Percentiles rank a stretch among this genome's conserved stretches.
phyloP scores from a whole-genome alignment of 2,329 filamentous ascomycete species.

The Colletotrichum spinosum region DNA sequence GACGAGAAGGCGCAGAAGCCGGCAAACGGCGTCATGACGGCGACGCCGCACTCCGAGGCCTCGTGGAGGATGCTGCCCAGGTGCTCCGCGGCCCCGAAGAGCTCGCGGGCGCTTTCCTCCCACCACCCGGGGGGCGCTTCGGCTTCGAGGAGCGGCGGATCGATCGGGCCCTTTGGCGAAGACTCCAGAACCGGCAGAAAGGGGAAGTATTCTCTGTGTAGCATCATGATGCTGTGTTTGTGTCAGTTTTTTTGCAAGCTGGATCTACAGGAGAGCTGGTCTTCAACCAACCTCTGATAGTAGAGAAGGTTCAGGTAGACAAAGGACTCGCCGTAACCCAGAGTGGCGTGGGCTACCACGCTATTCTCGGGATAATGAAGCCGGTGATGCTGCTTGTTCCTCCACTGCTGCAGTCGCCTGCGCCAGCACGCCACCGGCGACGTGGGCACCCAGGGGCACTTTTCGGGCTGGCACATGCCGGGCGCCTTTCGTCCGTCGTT shows the following conservation, averaged over 20 bases:
- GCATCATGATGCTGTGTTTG: conserved; percentile 50
- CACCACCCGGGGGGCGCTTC: conserved; percentile 54
- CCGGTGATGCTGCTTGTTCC: conserved; percentile 47
- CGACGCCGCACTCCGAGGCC: conserved; percentile 49
- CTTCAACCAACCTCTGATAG: conserved; percentile 50
- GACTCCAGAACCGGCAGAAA: conserved; percentile 52
- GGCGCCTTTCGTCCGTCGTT: conserved; percentile 55
- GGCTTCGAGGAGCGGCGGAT: conserved; percentile 52
- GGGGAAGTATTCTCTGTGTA: conserved; percentile 57
- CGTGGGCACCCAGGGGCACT: conserved; percentile 52
- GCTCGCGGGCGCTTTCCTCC: conserved; percentile 49
- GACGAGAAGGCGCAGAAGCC: conserved; percentile 60
- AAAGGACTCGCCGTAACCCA: conserved; percentile 55
- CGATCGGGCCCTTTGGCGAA: conserved; percentile 51
- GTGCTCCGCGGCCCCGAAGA: conserved; percentile 51
- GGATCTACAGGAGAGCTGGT: neutral
- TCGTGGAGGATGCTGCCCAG: conserved; percentile 51
- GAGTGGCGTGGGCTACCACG: conserved; percentile 52
- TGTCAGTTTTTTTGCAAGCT: neutral
- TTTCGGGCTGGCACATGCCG: conserved; percentile 51
- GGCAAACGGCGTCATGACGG: conserved; percentile 54
- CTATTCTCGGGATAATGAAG: conserved; percentile 51
- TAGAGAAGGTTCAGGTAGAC: conserved; percentile 57
- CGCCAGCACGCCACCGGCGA: conserved; percentile 50
- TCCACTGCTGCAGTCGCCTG: conserved; percentile 49